Evolutionary conservation across 148 eudicot species (phyloP).

Genomic region (Arbutus unedo): DNA sequence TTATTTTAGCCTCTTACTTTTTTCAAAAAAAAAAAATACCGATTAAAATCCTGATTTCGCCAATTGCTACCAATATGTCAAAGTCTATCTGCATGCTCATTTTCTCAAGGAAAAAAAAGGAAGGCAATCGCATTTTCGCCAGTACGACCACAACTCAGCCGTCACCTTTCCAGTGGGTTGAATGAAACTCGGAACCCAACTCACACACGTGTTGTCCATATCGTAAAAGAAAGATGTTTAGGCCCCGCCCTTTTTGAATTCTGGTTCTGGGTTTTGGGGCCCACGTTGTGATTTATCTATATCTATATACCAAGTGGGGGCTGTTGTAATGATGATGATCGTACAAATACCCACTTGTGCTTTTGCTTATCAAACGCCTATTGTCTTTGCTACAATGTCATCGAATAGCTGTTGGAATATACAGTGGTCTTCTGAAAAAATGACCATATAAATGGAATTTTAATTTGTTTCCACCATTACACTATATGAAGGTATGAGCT

Average conservation of each 20-base stretch:
- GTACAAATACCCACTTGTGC: background rate
- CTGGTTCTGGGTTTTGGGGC: slow-evolving; percentile 5
- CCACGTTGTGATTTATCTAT: background rate
- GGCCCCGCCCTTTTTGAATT: slow-evolving; percentile 20
- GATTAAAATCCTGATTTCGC: no score
- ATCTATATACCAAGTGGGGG: background rate
- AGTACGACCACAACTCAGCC: slow-evolving; percentile 24
- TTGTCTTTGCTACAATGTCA: no score
- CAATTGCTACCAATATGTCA: no score
- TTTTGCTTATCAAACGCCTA: background rate
- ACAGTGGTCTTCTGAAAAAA: background rate
- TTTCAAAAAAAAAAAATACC: no score
- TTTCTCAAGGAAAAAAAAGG: no score
- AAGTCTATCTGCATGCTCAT: no score
- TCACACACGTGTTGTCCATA: slow-evolving; percentile 54
- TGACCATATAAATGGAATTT: no score
- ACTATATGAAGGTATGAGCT: no score
- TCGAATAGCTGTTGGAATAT: background rate
- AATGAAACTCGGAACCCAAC: slow-evolving; percentile 34
- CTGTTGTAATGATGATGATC: background rate
- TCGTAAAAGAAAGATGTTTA: slow-evolving; percentile 12
- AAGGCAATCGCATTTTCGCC: background rate
- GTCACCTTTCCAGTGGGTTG: slow-evolving; percentile 38
- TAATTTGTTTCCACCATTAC: no score
- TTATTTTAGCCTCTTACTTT: no score